Percentiles rank a stretch among this genome's conserved stretches.
Conservation (phyloP, 805 yeast species). For the Saccharomyces mikatae region DNA sequence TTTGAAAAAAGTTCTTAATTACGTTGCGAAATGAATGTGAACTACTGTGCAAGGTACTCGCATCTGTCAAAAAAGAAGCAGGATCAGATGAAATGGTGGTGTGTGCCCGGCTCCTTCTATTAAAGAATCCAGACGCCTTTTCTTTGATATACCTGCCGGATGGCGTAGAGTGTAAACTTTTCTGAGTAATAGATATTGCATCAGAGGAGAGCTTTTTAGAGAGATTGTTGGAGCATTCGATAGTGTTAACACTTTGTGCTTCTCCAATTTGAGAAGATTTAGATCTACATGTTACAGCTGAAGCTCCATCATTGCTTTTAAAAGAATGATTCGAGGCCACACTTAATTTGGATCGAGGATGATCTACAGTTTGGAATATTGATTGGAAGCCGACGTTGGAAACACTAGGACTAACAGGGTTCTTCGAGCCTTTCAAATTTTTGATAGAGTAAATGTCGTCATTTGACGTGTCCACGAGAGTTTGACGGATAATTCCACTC, state of each 20-base stretch:
- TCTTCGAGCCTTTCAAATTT: not conserved
- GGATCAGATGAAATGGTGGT: not conserved
- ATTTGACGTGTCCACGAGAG: not conserved
- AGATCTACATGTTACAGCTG: not conserved
- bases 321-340: not conserved
- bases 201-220: not conserved
- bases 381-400: slow-evolving; percentile 27
- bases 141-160: not conserved
- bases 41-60: slow-evolving; percentile 6
- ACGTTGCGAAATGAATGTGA: slow-evolving; percentile 15
- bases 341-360: not conserved
- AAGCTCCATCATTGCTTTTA: not conserved
- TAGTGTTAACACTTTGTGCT: not conserved
- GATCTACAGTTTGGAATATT: slow-evolving; percentile 11
- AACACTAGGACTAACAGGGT: slow-evolving; percentile 12
- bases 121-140: not conserved
- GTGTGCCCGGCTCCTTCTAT: not conserved
- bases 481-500: not conserved
- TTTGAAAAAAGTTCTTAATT: slow-evolving; percentile 23
- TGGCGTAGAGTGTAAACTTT: not conserved
- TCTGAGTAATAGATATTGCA: not conserved
- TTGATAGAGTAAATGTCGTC: not conserved
- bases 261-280: not conserved
- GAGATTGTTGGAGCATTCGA: not conserved
- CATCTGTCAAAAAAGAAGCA: not conserved